phyloP scores from a whole-genome alignment of 2,329 filamentous ascomycete genomes.

The Talaromyces sp. region DNA sequence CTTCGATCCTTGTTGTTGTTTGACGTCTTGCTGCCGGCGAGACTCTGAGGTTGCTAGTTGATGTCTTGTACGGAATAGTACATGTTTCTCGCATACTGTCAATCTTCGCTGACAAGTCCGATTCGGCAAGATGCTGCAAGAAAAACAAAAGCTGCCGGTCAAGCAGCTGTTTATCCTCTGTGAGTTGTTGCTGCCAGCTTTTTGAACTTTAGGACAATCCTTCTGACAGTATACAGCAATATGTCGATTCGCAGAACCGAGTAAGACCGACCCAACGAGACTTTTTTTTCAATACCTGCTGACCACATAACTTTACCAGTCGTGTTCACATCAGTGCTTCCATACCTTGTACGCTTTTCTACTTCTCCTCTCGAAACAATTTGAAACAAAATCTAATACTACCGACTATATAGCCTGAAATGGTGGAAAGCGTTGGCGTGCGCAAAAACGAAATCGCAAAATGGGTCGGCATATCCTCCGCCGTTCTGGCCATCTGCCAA shows the following conservation, averaged over 20 bases:
- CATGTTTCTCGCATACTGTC: neutral
- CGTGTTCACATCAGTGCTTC: slow-evolving; percentile 66
- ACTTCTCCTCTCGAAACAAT: slow-evolving; percentile 11
- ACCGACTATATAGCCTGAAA: slow-evolving; percentile 55
- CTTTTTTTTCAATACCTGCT: slow-evolving; percentile 9
- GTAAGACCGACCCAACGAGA: slow-evolving; percentile 22
- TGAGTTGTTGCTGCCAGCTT: slow-evolving; percentile 41
- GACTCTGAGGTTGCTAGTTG: neutral
- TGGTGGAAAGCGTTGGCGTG: slow-evolving; percentile 76
- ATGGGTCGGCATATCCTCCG: slow-evolving; percentile 73
- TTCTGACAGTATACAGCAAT: slow-evolving; percentile 50
- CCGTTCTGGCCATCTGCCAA: slow-evolving; percentile 68
- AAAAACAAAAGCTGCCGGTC: slow-evolving; percentile 61
- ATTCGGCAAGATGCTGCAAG: slow-evolving; percentile 17
- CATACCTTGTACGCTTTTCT: slow-evolving; percentile 43
- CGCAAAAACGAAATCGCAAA: slow-evolving; percentile 64
- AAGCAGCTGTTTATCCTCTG: slow-evolving; percentile 75
- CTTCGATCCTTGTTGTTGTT: neutral
- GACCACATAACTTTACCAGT: slow-evolving; percentile 19
- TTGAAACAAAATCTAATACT: slow-evolving; percentile 13
- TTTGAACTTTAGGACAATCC: neutral
- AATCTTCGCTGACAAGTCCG: neutral
- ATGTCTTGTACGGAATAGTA: neutral
- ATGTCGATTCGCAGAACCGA: slow-evolving; percentile 72
- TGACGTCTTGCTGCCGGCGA: neutral